These are phyloP conservation scores for Kodamaea fukazawae DNA, from an alignment of 805 yeast species.

Conservation along the genomic window DNA sequence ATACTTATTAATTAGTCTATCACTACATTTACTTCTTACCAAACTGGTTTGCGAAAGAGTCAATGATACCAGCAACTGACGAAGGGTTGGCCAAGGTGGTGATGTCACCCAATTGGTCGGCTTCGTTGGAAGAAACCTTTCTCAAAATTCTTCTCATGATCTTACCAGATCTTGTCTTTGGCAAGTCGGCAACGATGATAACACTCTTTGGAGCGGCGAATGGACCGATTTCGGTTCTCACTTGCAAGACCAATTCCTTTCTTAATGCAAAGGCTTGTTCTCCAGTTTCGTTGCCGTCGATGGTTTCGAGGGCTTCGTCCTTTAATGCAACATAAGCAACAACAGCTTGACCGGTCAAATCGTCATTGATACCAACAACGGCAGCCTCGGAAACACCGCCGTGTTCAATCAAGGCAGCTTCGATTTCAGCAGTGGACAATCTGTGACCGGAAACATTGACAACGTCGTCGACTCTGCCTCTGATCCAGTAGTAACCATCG, in stretches of 20 bases:
- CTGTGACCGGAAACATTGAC: conserved; percentile 87
- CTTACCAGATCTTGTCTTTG: conserved; percentile 84
- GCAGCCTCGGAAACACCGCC: conserved; percentile 72
- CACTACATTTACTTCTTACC: conserved; percentile 32
- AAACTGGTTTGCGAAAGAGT: conserved; percentile 35
- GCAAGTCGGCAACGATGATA: conserved; percentile 70
- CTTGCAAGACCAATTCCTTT: conserved; percentile 64
- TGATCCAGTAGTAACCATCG: conserved; percentile 82
- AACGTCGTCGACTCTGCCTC: conserved; percentile 86
- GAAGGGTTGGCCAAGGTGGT: conserved; percentile 76
- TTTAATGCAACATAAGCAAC: conserved; percentile 78
- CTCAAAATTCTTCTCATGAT: conserved; percentile 84
- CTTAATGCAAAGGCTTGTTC: conserved; percentile 54
- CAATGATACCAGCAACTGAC: conserved; percentile 65
- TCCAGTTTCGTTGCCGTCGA: conserved; percentile 28
- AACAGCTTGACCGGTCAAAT: conserved; percentile 83
- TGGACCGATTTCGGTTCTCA: conserved; percentile 78
- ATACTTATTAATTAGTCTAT: background rate
- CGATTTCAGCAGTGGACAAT: conserved; percentile 85
- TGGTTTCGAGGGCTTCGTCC: conserved; percentile 36
- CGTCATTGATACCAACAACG: conserved; percentile 80
- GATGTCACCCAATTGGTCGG: conserved; percentile 78
- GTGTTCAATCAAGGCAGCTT: conserved; percentile 77
- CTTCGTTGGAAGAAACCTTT: conserved; percentile 71
- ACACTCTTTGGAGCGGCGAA: conserved; percentile 82